Percentiles rank a stretch among this genome's conserved stretches.
Conservation (phyloP, 345 rosid genomes). For the Boechera stricta region DNA sequence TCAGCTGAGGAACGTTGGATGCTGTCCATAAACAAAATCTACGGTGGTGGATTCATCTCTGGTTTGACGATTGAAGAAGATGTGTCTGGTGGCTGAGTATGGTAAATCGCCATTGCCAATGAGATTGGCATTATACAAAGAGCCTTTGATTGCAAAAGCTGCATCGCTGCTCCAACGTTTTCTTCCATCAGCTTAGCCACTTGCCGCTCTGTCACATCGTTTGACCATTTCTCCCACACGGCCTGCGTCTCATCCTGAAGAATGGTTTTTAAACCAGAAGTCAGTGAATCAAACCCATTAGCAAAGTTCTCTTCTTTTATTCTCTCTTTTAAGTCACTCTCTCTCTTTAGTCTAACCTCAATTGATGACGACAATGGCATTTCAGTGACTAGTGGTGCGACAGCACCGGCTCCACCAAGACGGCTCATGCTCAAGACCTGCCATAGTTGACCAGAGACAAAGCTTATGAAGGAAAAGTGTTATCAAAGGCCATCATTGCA, state of each 20-base stretch:
- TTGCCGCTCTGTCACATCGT: conserved; percentile 86
- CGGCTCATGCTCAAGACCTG: conserved; percentile 99
- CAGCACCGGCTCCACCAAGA: conserved; percentile 98
- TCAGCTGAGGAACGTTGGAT: conserved; percentile 27
- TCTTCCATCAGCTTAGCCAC: conserved; percentile 99
- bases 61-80: conserved; percentile 69
- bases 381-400: conserved; percentile 96
- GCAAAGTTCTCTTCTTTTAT: conserved; percentile 16
- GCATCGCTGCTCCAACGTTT: conserved; percentile 97
- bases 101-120: conserved; percentile 92
- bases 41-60: conserved; percentile 49
- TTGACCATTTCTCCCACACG: conserved; percentile 98
- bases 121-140: conserved; percentile 99
- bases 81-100: conserved; percentile 74
- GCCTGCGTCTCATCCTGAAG: conserved; percentile 82
- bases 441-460: conserved; percentile 34
- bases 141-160: conserved; percentile 91
- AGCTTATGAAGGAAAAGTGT: conserved; percentile 18
- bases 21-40: conserved; percentile 14
- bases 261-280: conserved; percentile 11
- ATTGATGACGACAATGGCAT: conserved; percentile 75
- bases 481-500: conserved; percentile 31
- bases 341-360: conserved; percentile 62
- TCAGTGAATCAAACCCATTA: not conserved
- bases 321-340: not conserved